Evolutionary conservation across 495 filamentous ascomycete species (phyloP).

Genomic region (Neurospora tetraspora): DNA sequence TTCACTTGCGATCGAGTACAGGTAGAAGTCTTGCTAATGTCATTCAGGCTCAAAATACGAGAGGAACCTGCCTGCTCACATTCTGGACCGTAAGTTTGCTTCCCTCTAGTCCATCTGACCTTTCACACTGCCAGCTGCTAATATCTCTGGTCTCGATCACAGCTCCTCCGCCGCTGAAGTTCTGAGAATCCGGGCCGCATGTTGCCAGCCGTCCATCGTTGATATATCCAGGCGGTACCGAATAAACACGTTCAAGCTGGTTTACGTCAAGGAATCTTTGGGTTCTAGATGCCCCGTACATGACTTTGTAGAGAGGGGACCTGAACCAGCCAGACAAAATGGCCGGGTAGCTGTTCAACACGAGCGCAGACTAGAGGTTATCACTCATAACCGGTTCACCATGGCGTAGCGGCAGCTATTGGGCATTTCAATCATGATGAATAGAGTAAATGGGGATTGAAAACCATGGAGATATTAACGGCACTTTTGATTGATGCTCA

Average conservation of each 20-base stretch:
- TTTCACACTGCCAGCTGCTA: neutral
- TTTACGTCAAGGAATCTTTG: neutral
- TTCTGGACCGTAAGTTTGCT: conserved; percentile 61
- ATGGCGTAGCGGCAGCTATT: neutral
- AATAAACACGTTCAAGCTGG: neutral
- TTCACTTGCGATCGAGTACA: neutral
- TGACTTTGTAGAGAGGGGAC: neutral
- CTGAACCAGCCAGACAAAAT: neutral
- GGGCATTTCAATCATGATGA: neutral
- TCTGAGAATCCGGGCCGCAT: conserved; percentile 17
- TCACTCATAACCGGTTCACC: neutral
- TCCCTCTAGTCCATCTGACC: neutral
- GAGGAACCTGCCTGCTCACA: conserved; percentile 74
- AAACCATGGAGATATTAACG: neutral
- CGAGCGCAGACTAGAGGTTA: neutral
- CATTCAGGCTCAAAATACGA: conserved; percentile 84
- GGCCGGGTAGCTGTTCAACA: neutral
- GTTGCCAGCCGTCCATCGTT: neutral
- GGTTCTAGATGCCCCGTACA: neutral
- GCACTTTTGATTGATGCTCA: conserved; percentile 15
- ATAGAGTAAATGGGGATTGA: neutral
- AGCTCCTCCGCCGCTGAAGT: conserved; percentile 38
- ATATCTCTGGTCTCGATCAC: conserved; percentile 1
- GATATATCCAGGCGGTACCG: neutral
- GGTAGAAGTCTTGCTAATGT: conserved; percentile 16